A percentile compares a stretch with the other conserved stretches of the same genome.
These are phyloP conservation scores for Globisporangium nunn DNA, from an alignment of 352 stramenopile species.

Conservation along the genomic window DNA sequence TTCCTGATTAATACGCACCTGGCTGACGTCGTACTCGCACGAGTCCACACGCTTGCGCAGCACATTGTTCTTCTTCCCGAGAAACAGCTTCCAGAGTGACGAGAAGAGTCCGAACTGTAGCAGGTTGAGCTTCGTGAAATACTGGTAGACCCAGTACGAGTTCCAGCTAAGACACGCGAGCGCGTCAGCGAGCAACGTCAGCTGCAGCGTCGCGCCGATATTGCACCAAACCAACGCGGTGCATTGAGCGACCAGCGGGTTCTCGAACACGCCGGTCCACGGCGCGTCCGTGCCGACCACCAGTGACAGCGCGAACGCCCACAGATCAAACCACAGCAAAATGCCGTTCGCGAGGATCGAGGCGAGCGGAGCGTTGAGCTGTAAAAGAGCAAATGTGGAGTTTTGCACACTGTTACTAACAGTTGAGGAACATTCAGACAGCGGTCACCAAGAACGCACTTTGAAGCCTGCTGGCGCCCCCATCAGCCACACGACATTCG, in stretches of 20 bases:
- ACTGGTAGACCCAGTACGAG: slow-evolving; percentile 79
- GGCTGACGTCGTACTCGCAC: slow-evolving; percentile 91
- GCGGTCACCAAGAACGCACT: no score
- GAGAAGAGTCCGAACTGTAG: slow-evolving; percentile 76
- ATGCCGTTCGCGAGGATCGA: slow-evolving; percentile 83
- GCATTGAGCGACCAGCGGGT: neutral
- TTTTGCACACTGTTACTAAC: no score
- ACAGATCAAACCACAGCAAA: slow-evolving; percentile 69
- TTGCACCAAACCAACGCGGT: slow-evolving; percentile 10
- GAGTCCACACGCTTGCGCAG: slow-evolving; percentile 90
- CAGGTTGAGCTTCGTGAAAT: slow-evolving; percentile 83
- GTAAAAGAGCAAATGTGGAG: no score
- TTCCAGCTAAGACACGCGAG: slow-evolving; percentile 76
- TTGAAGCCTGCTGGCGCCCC: slow-evolving; percentile 73
- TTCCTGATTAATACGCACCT: slow-evolving; percentile 21
- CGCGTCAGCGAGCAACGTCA: slow-evolving; percentile 66
- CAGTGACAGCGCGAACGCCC: slow-evolving; percentile 47
- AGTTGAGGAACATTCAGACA: no score
- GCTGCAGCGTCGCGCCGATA: slow-evolving; percentile 64
- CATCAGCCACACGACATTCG: slow-evolving; percentile 73
- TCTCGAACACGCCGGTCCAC: neutral
- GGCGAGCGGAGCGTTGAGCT: slow-evolving; percentile 86
- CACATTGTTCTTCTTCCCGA: slow-evolving; percentile 93
- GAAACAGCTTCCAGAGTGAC: slow-evolving; percentile 89
- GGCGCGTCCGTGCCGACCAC: slow-evolving; percentile 6